phyloP scores from a whole-genome alignment of 768 basidiomycete genomes.

The Calocera viscosa region DNA sequence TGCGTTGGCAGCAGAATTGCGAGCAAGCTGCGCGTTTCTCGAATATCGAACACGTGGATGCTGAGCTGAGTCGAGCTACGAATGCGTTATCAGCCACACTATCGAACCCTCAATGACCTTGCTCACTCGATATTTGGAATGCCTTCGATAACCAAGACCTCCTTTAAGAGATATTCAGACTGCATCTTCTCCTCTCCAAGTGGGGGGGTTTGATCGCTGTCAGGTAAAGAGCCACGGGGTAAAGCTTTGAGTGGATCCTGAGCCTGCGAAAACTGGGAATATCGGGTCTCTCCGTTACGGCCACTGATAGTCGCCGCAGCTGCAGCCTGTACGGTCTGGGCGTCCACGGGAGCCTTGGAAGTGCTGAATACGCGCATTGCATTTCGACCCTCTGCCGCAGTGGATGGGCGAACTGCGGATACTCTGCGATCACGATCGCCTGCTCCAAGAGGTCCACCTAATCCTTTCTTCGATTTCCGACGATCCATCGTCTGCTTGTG shows the following conservation, averaged over 20 bases:
- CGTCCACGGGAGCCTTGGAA: neutral
- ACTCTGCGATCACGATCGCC: neutral
- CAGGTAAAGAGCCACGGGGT: neutral
- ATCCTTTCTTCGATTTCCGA: slow-evolving; percentile 4
- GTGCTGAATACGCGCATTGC: slow-evolving; percentile 3
- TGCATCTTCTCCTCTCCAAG: neutral
- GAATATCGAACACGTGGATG: neutral
- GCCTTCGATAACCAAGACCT: neutral
- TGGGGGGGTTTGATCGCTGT: neutral
- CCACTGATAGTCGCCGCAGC: neutral
- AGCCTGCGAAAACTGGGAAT: neutral
- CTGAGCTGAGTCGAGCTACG: neutral
- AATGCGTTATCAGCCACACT: neutral
- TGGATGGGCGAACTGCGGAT: neutral
- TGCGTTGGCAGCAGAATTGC: neutral
- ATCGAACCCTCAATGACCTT: neutral
- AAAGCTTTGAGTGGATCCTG: neutral
- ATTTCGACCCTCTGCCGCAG: neutral
- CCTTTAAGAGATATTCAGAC: neutral
- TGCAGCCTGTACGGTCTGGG: neutral
- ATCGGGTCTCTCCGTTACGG: neutral
- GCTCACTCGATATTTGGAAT: neutral
- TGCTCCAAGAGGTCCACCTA: neutral
- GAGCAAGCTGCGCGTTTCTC: neutral
- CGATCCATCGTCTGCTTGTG: neutral